These are phyloP conservation scores for Torulaspora delbrueckii DNA, from an alignment of 805 yeast genomes.

Conservation along the genomic window DNA sequence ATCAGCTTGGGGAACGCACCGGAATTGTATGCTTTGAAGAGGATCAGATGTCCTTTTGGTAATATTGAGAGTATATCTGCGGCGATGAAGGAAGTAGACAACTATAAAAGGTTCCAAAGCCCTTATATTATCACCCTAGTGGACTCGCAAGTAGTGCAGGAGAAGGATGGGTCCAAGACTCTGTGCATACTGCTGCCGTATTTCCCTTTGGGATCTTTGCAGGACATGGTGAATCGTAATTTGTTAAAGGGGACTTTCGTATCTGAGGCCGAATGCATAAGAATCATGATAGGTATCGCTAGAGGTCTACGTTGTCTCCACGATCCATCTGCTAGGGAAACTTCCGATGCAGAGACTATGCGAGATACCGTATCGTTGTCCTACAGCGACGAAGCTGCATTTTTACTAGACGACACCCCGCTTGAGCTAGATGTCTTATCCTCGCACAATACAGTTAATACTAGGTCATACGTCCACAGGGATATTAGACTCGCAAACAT, in stretches of 20 bases:
- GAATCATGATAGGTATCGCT: conserved; percentile 62
- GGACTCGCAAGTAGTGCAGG: conserved; percentile 68
- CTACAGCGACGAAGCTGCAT: conserved; percentile 29
- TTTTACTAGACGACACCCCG: conserved; percentile 17
- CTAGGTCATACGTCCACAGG: conserved; percentile 60
- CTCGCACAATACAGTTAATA: conserved; percentile 7
- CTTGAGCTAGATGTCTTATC: conserved; percentile 17
- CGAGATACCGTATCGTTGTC: conserved; percentile 18
- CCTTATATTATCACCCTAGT: conserved; percentile 65
- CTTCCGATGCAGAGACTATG: conserved; percentile 8
- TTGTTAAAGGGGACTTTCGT: conserved; percentile 50
- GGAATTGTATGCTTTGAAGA: conserved; percentile 68
- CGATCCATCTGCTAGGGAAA: conserved; percentile 23
- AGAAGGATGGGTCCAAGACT: conserved; percentile 72
- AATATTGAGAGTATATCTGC: conserved; percentile 58
- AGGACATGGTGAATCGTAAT: conserved; percentile 67
- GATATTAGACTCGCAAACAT: conserved; percentile 89
- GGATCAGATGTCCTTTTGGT: conserved; percentile 84
- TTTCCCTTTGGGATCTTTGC: conserved; percentile 67
- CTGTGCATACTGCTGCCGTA: conserved; percentile 78
- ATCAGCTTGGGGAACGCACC: background rate
- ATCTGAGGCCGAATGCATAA: conserved; percentile 59
- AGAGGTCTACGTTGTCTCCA: conserved; percentile 77
- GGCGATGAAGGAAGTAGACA: conserved; percentile 74
- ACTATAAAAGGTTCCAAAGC: conserved; percentile 62